Evolutionary conservation across 2,329 filamentous ascomycete genomes (phyloP).

Genomic region (Fusarium gaditjirri): DNA sequence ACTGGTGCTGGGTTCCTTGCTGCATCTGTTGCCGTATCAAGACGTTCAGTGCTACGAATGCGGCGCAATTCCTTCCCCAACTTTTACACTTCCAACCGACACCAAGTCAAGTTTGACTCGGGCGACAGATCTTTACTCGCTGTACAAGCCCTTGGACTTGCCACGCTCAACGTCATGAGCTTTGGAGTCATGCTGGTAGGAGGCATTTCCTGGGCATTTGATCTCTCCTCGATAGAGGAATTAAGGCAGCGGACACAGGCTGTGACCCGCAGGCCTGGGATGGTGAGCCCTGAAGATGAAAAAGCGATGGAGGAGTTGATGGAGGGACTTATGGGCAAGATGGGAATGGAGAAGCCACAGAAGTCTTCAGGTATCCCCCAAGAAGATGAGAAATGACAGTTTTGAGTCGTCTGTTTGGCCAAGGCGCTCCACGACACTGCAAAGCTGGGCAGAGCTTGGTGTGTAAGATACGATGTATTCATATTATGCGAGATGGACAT

Average conservation of each 20-base stretch:
- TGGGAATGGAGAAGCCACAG: conserved; percentile 51
- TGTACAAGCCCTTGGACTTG: conserved; percentile 83
- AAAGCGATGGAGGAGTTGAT: conserved; percentile 71
- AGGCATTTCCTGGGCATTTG: conserved; percentile 78
- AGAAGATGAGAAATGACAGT: conserved; percentile 16
- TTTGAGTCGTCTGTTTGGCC: neutral
- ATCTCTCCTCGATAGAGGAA: conserved; percentile 77
- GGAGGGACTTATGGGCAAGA: conserved; percentile 65
- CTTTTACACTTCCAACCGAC: conserved; percentile 74
- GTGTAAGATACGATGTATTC: conserved; percentile 34
- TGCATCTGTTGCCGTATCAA: conserved; percentile 76
- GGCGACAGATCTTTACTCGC: conserved; percentile 69
- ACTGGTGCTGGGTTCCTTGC: conserved; percentile 80
- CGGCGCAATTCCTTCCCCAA: conserved; percentile 70
- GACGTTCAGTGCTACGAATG: conserved; percentile 75
- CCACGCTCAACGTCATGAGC: conserved; percentile 85
- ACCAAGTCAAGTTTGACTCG: conserved; percentile 41
- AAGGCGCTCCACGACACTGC: neutral
- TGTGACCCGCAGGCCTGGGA: conserved; percentile 51
- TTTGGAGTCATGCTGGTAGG: conserved; percentile 80
- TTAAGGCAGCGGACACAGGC: conserved; percentile 63
- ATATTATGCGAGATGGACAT: neutral
- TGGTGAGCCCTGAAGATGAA: conserved; percentile 61
- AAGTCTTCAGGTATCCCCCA: conserved; percentile 16
- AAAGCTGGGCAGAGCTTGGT: neutral